A percentile compares a stretch with the other conserved stretches of the same genome.
Conservation (phyloP, 805 yeast species). For the Jamesozyma rosinii region DNA sequence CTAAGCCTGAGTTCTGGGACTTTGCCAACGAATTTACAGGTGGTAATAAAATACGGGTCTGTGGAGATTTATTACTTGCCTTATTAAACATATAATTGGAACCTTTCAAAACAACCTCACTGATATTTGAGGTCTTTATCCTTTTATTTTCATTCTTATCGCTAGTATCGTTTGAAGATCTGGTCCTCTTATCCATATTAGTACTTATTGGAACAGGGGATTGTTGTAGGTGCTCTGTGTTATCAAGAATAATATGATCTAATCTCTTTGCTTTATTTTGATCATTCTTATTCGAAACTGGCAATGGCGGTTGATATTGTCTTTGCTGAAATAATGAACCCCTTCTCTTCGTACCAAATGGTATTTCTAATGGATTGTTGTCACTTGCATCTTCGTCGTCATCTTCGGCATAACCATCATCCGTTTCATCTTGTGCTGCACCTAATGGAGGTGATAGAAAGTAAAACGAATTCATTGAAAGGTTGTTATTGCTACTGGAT, state of each 20-base stretch:
- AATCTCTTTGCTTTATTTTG: background rate
- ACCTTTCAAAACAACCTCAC: background rate
- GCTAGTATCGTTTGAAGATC: background rate
- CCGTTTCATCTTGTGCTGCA: conserved; percentile 15
- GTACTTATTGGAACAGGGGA: background rate
- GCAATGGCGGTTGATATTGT: conserved; percentile 10
- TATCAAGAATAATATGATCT: background rate
- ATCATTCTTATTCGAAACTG: background rate
- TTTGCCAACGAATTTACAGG: background rate
- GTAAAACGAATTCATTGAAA: background rate
- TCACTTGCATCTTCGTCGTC: conserved; percentile 26
- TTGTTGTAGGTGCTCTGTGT: background rate
- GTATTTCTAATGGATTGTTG: conserved; percentile 23
- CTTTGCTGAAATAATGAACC: conserved; percentile 17
- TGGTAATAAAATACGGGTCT: background rate
- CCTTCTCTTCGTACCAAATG: conserved; percentile 14
- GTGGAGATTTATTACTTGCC: background rate
- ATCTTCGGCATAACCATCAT: conserved; percentile 27
- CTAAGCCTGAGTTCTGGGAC: background rate
- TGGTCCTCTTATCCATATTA: background rate
- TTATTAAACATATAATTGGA: background rate
- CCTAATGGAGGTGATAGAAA: conserved; percentile 4
- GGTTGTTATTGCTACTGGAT: background rate
- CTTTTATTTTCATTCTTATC: background rate
- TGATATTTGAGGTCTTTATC: background rate